phyloP scores from a whole-genome alignment of 495 filamentous ascomycete species.

The Xylaria curta region DNA sequence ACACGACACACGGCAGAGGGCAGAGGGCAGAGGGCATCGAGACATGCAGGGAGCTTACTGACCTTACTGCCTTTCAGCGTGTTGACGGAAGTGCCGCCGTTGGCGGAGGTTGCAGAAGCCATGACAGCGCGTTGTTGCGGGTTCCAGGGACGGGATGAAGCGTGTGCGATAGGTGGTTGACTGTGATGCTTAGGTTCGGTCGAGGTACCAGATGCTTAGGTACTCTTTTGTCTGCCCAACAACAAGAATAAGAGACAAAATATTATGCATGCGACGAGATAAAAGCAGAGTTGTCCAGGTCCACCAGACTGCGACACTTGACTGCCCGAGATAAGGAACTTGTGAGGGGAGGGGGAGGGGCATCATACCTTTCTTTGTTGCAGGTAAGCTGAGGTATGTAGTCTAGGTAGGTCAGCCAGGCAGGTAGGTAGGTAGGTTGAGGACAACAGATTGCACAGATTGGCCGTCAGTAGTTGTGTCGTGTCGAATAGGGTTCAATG shows the following conservation, averaged over 20 bases:
- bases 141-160: constrained; percentile 3
- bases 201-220: not conserved
- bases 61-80: constrained; percentile 56
- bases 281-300: not conserved
- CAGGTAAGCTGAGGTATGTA: not conserved
- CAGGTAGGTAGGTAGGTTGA: not conserved
- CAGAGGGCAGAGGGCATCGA: not conserved
- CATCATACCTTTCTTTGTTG: not conserved
- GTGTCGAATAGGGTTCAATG: constrained; percentile 11
- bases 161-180: constrained; percentile 19
- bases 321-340: constrained; percentile 2
- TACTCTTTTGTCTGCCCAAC: not conserved
- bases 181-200: not conserved
- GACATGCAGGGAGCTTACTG: constrained; percentile 31
- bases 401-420: not conserved
- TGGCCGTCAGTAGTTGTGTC: not conserved
- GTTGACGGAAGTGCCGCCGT: constrained; percentile 39
- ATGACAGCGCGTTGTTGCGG: constrained; percentile 8
- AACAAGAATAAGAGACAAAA: not conserved
- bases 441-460: not conserved
- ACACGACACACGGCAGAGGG: not conserved
- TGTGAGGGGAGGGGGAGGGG: not conserved
- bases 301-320: constrained; percentile 7
- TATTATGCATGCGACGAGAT: constrained; percentile 10
- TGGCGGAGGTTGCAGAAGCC: constrained; percentile 31